Percentiles rank a stretch among this genome's conserved stretches.
Evolutionary conservation across 345 rosid species (phyloP).

Genomic region (Ailanthus altissimus): DNA sequence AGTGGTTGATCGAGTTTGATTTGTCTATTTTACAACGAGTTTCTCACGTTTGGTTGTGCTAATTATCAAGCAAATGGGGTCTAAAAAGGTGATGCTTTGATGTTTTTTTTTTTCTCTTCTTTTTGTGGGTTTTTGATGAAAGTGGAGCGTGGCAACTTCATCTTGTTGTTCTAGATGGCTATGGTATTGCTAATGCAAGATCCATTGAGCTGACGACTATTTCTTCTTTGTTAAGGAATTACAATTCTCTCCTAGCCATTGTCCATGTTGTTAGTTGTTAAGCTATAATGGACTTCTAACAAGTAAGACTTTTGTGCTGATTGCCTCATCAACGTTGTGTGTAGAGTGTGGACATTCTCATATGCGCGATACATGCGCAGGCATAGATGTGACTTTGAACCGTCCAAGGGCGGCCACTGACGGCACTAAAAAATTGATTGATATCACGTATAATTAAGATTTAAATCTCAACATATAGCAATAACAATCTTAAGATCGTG

Average conservation of each 20-base stretch:
- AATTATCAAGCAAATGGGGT: neutral
- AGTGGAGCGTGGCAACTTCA: neutral
- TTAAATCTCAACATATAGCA: too few relatives aligned
- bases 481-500: too few relatives aligned
- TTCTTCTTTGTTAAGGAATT: neutral
- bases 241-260: neutral
- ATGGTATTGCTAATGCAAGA: neutral
- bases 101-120: neutral
- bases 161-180: neutral
- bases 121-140: neutral
- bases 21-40: neutral
- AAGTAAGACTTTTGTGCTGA: neutral
- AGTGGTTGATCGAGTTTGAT: neutral
- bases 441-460: too few relatives aligned
- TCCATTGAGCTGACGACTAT: too few relatives aligned
- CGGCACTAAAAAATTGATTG: too few relatives aligned
- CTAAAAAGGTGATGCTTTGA: neutral
- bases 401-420: too few relatives aligned
- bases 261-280: neutral
- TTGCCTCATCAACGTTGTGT: neutral
- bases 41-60: conserved; percentile 13
- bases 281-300: neutral
- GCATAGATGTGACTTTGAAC: too few relatives aligned
- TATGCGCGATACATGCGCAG: too few relatives aligned
- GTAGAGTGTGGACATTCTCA: neutral